These are phyloP conservation scores for Plasmodium knowlesi DNA, from an alignment of 169 alveolate genomes.

Conservation along the genomic window DNA sequence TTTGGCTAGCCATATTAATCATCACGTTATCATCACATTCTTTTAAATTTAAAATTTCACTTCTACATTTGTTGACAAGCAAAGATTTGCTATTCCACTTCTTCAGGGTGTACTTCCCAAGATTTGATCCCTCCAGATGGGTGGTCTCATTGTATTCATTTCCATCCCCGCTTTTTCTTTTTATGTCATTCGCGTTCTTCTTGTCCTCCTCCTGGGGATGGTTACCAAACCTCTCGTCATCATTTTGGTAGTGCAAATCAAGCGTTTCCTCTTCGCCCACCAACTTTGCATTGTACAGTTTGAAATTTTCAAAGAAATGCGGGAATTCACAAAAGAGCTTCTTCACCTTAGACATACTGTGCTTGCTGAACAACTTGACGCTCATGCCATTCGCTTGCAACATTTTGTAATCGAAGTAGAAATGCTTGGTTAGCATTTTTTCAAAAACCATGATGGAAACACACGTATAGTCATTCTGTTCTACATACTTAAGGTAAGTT, in stretches of 20 bases:
- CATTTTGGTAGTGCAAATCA: background rate
- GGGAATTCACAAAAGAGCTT: constrained; percentile 15
- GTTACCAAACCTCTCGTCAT: background rate
- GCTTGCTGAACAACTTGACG: constrained; percentile 43
- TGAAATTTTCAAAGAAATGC: constrained; percentile 8
- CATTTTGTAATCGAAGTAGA: constrained; percentile 50
- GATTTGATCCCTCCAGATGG: background rate
- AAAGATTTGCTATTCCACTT: background rate
- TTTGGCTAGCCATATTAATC: background rate
- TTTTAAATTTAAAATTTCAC: constrained; percentile 41
- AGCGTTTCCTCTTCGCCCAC: background rate
- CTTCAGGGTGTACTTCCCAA: background rate
- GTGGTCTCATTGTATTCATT: background rate
- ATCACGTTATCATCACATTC: background rate
- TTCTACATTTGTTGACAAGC: background rate
- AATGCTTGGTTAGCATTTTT: constrained; percentile 22
- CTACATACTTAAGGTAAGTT: constrained; percentile 4
- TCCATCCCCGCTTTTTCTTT: background rate
- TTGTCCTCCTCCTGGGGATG: background rate
- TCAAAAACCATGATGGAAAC: constrained; percentile 31
- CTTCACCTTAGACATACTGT: background rate
- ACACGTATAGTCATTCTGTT: constrained; percentile 51
- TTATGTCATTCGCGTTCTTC: background rate
- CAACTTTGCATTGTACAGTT: constrained; percentile 22
- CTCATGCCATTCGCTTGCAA: constrained; percentile 33